Evolutionary conservation across 83 land plant species (phyloP).

Genomic region (Thuja plicata): DNA sequence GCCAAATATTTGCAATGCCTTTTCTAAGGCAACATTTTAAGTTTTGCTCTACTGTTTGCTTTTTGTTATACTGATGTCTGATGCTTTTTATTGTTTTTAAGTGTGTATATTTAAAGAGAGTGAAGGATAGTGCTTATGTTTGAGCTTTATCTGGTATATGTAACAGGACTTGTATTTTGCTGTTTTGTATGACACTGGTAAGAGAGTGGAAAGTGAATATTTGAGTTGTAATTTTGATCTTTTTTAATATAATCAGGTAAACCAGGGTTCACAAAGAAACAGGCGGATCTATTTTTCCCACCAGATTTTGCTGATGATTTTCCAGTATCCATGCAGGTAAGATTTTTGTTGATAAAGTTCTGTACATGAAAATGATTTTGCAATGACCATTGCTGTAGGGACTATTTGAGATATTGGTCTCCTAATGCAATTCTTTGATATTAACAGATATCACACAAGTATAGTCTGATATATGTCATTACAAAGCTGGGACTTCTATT

Average conservation of each 20-base stretch:
- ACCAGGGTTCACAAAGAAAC: constrained; percentile 85
- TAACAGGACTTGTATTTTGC: neutral
- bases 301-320: constrained; percentile 99
- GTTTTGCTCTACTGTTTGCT: neutral
- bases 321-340: constrained; percentile 98
- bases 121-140: neutral
- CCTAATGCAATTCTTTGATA: constrained; percentile 1
- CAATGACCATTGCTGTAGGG: neutral
- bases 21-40: neutral
- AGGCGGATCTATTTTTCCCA: constrained; percentile 97
- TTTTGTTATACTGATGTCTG: neutral
- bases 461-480: constrained; percentile 87
- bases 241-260: constrained; percentile 55
- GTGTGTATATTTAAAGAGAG: neutral
- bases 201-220: neutral
- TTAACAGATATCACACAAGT: constrained; percentile 87
- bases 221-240: neutral
- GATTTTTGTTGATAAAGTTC: neutral
- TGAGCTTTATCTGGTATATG: neutral
- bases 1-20: neutral
- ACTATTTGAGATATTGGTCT: neutral
- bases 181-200: neutral
- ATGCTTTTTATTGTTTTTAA: neutral
- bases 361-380: neutral
- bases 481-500: constrained; percentile 97